A percentile compares a stretch with the other conserved stretches of the same genome.
These are phyloP conservation scores for Luvunga scandens DNA, from an alignment of 345 rosid species.

Conservation along the genomic window DNA sequence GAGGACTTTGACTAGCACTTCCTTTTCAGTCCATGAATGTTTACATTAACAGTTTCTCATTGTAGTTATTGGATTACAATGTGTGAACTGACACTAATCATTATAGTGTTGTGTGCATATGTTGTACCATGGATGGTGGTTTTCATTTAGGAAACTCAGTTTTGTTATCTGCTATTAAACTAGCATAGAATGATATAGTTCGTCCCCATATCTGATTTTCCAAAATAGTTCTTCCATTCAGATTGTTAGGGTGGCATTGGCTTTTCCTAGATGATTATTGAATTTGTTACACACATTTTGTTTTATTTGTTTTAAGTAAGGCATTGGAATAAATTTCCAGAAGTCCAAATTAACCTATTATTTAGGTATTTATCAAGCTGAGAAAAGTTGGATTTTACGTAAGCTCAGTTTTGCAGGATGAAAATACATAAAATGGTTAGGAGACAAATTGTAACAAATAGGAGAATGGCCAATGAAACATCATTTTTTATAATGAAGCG, in stretches of 20 bases:
- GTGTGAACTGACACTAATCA: background rate
- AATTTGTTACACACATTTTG: background rate
- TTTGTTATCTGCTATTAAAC: background rate
- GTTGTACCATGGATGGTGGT: background rate
- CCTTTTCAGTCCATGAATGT: background rate
- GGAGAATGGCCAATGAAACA: background rate
- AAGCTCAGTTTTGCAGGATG: background rate
- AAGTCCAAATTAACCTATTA: background rate
- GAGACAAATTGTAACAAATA: background rate
- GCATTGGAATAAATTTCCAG: background rate
- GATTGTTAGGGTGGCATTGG: background rate
- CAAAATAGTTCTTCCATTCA: background rate
- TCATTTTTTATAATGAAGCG: background rate
- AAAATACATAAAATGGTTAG: background rate
- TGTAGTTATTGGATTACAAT: background rate
- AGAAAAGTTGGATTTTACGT: background rate
- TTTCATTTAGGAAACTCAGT: background rate
- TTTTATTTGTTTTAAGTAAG: background rate
- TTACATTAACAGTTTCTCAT: background rate
- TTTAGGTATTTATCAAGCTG: background rate
- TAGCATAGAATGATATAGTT: background rate
- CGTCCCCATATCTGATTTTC: background rate
- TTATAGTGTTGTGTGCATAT: background rate
- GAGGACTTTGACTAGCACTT: background rate
- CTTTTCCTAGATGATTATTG: background rate